Evolutionary conservation across 257 asterid genomes (phyloP).

Genomic region (Gardenia jasminoides): DNA sequence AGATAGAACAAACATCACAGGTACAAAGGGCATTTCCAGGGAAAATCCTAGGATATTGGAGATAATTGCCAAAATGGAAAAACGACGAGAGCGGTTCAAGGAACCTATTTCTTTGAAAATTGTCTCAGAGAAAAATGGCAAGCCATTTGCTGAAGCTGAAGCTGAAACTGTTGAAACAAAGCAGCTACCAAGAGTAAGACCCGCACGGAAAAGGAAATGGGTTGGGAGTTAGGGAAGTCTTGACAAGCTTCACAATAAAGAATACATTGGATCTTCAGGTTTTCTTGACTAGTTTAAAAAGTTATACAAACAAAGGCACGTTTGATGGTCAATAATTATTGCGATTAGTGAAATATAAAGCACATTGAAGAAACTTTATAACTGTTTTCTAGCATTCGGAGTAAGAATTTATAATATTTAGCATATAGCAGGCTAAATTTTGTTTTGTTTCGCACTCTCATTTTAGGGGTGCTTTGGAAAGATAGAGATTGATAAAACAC

Average conservation of each 20-base stretch:
- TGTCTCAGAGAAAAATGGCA: constrained; percentile 31
- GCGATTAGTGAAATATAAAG: background rate
- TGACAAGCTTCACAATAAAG: background rate
- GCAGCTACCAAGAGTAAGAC: constrained; percentile 40
- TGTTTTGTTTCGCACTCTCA: too few species aligned
- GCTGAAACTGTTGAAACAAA: constrained; percentile 26
- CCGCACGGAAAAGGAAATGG: constrained; percentile 70
- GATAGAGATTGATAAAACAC: too few species aligned
- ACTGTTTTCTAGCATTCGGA: background rate
- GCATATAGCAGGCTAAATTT: too few species aligned
- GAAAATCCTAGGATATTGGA: constrained; percentile 44
- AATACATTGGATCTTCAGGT: background rate
- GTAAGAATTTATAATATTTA: background rate
- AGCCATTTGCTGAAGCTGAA: constrained; percentile 21
- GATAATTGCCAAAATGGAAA: constrained; percentile 65
- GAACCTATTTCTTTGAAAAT: constrained; percentile 32
- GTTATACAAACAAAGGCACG: background rate
- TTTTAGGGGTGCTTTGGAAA: too few species aligned
- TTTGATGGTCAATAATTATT: background rate
- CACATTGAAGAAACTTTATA: background rate
- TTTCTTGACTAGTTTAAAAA: background rate
- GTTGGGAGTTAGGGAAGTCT: constrained; percentile 25
- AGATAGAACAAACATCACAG: constrained; percentile 11
- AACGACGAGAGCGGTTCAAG: constrained; percentile 56
- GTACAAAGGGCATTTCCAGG: constrained; percentile 5